These are phyloP conservation scores for Candida tropicalis DNA, from an alignment of 1,139 yeast genomes.

Conservation along the genomic window DNA sequence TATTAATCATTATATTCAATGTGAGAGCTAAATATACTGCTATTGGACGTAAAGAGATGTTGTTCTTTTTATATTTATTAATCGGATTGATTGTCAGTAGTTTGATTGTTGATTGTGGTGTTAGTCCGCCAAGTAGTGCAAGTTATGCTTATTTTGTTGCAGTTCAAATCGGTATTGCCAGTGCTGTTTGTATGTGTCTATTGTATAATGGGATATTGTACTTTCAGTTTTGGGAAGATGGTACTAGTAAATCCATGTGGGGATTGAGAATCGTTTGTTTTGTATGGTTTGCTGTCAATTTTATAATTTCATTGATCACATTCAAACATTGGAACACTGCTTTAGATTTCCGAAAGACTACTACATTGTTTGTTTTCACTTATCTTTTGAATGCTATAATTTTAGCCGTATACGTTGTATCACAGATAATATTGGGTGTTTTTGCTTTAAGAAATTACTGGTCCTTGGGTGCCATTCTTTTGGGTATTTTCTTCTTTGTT, in stretches of 20 bases:
- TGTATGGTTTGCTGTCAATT: slow-evolving; percentile 62
- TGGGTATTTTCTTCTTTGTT: slow-evolving; percentile 75
- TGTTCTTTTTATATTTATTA: slow-evolving; percentile 66
- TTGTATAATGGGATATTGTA: slow-evolving; percentile 77
- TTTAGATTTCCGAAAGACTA: slow-evolving; percentile 48
- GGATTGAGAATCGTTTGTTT: slow-evolving; percentile 51
- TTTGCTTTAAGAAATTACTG: slow-evolving; percentile 75
- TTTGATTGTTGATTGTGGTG: slow-evolving; percentile 88
- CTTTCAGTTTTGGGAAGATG: slow-evolving; percentile 94
- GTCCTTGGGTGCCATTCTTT: slow-evolving; percentile 80
- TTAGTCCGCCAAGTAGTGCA: slow-evolving; percentile 78
- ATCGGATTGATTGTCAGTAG: slow-evolving; percentile 62
- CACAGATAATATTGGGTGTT: slow-evolving; percentile 72
- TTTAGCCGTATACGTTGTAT: slow-evolving; percentile 60
- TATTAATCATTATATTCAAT: slow-evolving; percentile 74
- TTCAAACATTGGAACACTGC: slow-evolving; percentile 68
- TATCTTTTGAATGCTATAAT: slow-evolving; percentile 73
- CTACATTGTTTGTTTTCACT: slow-evolving; percentile 66
- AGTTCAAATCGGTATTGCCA: slow-evolving; percentile 71
- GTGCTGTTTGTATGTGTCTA: slow-evolving; percentile 70
- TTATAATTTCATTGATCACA: slow-evolving; percentile 68
- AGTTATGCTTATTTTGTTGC: slow-evolving; percentile 84
- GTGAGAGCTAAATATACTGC: slow-evolving; percentile 88
- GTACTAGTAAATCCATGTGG: slow-evolving; percentile 67
- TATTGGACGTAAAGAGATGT: slow-evolving; percentile 86